phyloP scores from a whole-genome alignment of 257 asterid species.

The Oldenlandia corymbosa region DNA sequence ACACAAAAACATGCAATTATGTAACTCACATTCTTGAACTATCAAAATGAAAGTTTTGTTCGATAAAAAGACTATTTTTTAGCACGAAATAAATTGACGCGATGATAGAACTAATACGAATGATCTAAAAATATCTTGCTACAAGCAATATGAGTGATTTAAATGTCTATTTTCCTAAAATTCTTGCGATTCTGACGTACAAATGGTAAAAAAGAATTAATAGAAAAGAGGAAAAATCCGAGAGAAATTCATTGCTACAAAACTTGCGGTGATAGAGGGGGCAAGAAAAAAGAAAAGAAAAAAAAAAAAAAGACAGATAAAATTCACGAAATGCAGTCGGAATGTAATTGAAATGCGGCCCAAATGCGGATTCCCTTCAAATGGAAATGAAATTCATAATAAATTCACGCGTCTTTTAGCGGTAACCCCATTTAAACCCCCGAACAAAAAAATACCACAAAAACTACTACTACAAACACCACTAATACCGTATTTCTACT shows the following conservation, averaged over 20 bases:
- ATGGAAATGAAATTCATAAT: slow-evolving; percentile 48
- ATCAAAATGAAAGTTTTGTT: too few species aligned
- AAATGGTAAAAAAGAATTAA: too few species aligned
- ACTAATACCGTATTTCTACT: not conserved
- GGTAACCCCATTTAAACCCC: slow-evolving; percentile 6
- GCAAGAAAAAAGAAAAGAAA: not conserved
- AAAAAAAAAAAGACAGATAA: not conserved
- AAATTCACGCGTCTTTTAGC: slow-evolving; percentile 61
- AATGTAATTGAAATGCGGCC: slow-evolving; percentile 68
- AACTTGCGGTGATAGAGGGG: slow-evolving; percentile 69
- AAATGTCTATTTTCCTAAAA: too few species aligned
- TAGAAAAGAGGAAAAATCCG: not conserved
- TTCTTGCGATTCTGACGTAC: too few species aligned
- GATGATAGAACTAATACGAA: too few species aligned
- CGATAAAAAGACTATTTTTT: too few species aligned
- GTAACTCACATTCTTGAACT: too few species aligned
- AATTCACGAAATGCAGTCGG: slow-evolving; percentile 54
- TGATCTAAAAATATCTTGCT: too few species aligned
- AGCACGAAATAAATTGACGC: too few species aligned
- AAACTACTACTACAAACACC: not conserved
- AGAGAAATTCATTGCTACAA: slow-evolving; percentile 45
- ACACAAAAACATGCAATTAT: too few species aligned
- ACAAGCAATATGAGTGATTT: too few species aligned
- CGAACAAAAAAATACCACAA: slow-evolving; percentile 1
- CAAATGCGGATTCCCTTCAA: slow-evolving; percentile 38